A percentile compares a stretch with the other conserved stretches of the same genome.
Conservation (phyloP, 1,284 basidiomycete species). For the Boletus holoroseus region DNA sequence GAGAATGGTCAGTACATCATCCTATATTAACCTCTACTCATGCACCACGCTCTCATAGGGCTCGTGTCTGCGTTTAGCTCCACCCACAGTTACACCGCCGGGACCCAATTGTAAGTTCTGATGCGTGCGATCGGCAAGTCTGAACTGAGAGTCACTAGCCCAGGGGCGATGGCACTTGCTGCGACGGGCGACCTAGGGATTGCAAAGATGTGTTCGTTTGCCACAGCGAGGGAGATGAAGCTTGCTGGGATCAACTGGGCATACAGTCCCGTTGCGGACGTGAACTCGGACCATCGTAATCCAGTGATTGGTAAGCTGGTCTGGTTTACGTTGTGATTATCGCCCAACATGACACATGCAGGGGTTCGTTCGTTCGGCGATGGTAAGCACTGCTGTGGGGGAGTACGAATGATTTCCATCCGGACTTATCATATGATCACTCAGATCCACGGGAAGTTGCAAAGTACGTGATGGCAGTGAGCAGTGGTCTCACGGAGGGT, state of each 20-base stretch:
- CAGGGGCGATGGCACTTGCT: constrained; percentile 67
- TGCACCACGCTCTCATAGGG: constrained; percentile 35
- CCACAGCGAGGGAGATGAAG: constrained; percentile 51
- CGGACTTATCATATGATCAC: neutral
- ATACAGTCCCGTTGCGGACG: constrained; percentile 64
- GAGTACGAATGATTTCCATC: too few relatives aligned
- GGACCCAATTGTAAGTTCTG: constrained; percentile 55
- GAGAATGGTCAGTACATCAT: constrained; percentile 49
- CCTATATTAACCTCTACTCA: neutral
- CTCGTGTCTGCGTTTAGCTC: constrained; percentile 61
- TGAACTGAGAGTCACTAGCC: constrained; percentile 37
- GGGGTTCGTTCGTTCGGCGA: constrained; percentile 68
- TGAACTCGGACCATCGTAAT: constrained; percentile 61
- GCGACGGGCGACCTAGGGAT: constrained; percentile 46
- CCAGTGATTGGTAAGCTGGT: constrained; percentile 57
- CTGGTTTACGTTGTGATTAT: neutral
- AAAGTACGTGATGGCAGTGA: constrained; percentile 44
- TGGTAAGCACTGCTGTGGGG: constrained; percentile 35
- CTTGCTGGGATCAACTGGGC: constrained; percentile 64
- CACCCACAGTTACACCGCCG: constrained; percentile 37
- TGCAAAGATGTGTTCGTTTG: constrained; percentile 44
- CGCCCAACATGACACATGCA: constrained; percentile 23
- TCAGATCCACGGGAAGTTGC: constrained; percentile 52
- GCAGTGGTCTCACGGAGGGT: constrained; percentile 42
- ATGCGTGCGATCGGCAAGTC: neutral